phyloP scores from a whole-genome alignment of 768 basidiomycete species.

The Russula dissimulans region DNA sequence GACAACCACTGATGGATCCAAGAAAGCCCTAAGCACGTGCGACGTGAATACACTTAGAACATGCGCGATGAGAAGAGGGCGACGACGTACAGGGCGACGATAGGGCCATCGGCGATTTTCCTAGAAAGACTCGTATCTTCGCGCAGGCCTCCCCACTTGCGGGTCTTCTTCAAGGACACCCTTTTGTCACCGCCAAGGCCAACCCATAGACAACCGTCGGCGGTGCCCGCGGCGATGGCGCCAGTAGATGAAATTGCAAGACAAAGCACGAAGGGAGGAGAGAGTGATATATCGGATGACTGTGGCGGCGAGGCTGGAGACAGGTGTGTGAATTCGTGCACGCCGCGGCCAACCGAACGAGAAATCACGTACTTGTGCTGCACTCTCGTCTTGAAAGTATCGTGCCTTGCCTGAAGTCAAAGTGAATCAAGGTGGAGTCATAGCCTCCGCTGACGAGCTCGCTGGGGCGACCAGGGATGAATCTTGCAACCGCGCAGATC shows the following conservation, averaged over 20 bases:
- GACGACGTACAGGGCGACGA: conserved; percentile 53
- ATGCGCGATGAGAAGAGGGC: not conserved
- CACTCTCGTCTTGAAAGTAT: conserved; percentile 52
- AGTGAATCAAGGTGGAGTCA: conserved; percentile 59
- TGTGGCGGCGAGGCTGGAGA: conserved; percentile 32
- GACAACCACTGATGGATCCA: conserved; percentile 38
- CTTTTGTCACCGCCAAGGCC: conserved; percentile 59
- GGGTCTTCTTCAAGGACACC: conserved; percentile 35
- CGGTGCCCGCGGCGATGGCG: conserved; percentile 59
- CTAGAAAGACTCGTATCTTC: conserved; percentile 35
- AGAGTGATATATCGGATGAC: conserved; percentile 44
- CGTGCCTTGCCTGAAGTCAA: conserved; percentile 48
- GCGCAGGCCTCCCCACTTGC: conserved; percentile 67
- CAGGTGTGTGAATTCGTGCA: conserved; percentile 6
- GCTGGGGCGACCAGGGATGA: conserved; percentile 59
- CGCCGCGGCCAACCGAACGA: conserved; percentile 2
- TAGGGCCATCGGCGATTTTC: conserved; percentile 61
- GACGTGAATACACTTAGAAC: not conserved
- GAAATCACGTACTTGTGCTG: conserved; percentile 30
- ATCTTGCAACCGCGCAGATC: conserved; percentile 64
- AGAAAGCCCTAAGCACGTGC: conserved; percentile 21
- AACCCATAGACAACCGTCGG: conserved; percentile 64
- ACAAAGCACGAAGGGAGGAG: conserved; percentile 68
- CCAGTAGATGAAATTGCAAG: conserved; percentile 50
- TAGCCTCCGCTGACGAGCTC: conserved; percentile 76